Evolutionary conservation across 257 asterid species (phyloP).

Genomic region (Anisodus acutangulus): DNA sequence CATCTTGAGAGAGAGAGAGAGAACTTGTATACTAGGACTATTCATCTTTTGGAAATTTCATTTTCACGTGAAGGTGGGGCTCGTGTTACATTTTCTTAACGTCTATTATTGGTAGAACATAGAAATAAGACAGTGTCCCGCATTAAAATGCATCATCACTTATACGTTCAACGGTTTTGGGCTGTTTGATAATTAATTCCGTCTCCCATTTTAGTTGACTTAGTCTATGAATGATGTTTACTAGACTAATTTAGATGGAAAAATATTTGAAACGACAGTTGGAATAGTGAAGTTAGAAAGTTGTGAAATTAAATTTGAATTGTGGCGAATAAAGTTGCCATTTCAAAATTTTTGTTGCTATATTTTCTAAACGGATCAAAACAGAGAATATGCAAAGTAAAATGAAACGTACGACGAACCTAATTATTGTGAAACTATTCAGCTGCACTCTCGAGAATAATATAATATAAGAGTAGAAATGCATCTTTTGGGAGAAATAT

Average conservation of each 20-base stretch:
- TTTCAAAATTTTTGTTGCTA: not conserved
- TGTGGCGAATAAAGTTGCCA: not conserved
- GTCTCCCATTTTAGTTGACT: not conserved
- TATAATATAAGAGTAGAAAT: not conserved
- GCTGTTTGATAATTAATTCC: conserved; percentile 7
- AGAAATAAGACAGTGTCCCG: not conserved
- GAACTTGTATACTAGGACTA: not conserved
- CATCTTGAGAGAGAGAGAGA: not conserved
- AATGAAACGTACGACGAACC: not conserved
- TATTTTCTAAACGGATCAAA: not conserved
- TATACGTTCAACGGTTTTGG: not conserved
- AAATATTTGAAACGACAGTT: not conserved
- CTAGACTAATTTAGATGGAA: not conserved
- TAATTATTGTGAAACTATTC: not conserved
- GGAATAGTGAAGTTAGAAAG: not conserved
- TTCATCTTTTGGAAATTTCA: not conserved
- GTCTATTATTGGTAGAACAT: not conserved
- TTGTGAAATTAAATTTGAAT: not conserved
- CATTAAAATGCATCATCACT: not conserved
- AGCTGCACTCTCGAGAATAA: not conserved
- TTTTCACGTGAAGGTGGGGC: not conserved
- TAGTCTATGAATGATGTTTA: not conserved
- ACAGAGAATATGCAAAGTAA: not conserved
- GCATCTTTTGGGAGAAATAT: not conserved
- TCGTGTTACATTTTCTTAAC: not conserved